These are phyloP conservation scores for Colletotrichum cordylinicola DNA, from an alignment of 2,329 filamentous ascomycete species.

Conservation along the genomic window DNA sequence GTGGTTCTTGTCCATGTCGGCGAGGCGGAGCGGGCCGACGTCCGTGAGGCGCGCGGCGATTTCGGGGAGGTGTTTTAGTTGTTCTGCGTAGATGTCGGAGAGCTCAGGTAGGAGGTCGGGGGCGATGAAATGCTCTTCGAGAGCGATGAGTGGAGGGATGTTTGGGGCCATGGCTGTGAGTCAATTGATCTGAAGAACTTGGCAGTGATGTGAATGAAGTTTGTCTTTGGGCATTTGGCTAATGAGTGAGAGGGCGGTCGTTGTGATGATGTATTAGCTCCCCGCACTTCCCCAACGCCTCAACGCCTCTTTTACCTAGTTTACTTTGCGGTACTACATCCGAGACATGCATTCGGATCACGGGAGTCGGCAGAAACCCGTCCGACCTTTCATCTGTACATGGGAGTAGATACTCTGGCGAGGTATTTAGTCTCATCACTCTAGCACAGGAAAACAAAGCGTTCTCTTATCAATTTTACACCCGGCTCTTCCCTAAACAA, in stretches of 20 bases:
- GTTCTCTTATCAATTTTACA: neutral
- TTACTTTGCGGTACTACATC: neutral
- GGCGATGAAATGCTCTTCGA: conserved; percentile 47
- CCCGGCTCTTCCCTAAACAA: neutral
- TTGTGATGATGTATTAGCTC: neutral
- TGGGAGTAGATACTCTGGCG: no score
- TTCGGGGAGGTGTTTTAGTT: conserved; percentile 24
- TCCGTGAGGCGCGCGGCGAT: conserved; percentile 28
- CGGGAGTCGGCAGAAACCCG: neutral
- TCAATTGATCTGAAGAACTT: neutral
- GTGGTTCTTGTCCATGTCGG: conserved; percentile 28
- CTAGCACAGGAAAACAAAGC: no score
- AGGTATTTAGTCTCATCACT: no score
- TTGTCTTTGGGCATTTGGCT: neutral
- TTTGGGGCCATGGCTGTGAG: neutral
- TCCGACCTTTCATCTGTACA: neutral
- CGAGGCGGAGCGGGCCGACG: conserved; percentile 26
- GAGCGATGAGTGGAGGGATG: conserved; percentile 37
- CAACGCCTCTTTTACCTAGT: neutral
- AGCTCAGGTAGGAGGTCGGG: conserved; percentile 18
- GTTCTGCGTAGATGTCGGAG: conserved; percentile 22
- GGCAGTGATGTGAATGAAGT: neutral
- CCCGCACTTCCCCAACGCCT: neutral
- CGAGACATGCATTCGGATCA: neutral
- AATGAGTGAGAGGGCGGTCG: neutral